A percentile compares a stretch with the other conserved stretches of the same genome.
phyloP scores from a whole-genome alignment of 345 rosid species.

The Diplotaxis tenuifolia region DNA sequence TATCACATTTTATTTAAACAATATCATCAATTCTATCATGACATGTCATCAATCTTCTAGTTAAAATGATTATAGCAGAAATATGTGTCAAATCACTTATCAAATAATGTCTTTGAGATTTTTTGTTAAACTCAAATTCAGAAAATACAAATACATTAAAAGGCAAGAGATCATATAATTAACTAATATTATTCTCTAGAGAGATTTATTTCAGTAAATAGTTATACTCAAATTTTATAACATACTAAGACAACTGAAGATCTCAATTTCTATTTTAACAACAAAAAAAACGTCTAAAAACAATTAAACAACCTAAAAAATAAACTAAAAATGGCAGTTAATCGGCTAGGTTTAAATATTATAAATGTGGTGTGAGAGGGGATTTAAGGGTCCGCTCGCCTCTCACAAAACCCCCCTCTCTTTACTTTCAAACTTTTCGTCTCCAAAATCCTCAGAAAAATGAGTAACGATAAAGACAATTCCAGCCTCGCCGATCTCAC shows the following conservation, averaged over 20 bases:
- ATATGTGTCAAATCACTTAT: too few species aligned
- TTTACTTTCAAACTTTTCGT: background rate
- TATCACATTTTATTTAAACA: too few species aligned
- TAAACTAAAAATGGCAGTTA: background rate
- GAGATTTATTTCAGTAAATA: background rate
- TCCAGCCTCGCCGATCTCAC: constrained; percentile 67
- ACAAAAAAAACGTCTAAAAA: background rate
- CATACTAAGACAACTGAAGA: background rate
- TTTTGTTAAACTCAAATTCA: too few species aligned
- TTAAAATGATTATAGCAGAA: too few species aligned
- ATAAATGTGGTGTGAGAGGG: too few species aligned
- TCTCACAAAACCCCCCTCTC: background rate
- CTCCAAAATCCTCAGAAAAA: constrained; percentile 21
- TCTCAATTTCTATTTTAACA: background rate
- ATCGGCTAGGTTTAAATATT: constrained; percentile 16
- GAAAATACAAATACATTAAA: too few species aligned
- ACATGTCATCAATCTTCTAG: too few species aligned
- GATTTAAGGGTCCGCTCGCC: background rate
- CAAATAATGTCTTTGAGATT: too few species aligned
- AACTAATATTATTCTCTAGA: background rate
- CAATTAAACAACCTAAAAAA: background rate
- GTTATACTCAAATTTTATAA: background rate
- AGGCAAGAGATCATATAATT: too few species aligned
- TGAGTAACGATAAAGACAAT: constrained; percentile 62
- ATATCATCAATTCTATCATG: too few species aligned